Evolutionary conservation across 371 early-diverging fungal genomes (phyloP), one percentile per base, ranked within the genome.

Genomic region (Nematocida homosporus): DNA sequence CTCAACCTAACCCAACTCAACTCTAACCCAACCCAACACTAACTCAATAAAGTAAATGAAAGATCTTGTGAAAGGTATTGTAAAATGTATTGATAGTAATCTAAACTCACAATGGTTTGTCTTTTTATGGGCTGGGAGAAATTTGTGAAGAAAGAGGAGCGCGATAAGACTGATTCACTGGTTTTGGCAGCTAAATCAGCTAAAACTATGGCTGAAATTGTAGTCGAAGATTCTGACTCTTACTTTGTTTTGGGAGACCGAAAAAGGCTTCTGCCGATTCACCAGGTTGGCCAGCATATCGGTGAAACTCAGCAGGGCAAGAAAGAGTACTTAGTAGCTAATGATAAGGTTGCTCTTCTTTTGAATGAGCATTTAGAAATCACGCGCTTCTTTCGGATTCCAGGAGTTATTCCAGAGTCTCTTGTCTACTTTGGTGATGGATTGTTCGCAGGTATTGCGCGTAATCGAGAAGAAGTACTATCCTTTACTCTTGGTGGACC

Each of bases 401-500:
- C 75, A 13, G 10, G 41, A 30, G 57, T 72, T 2, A 10, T 50
- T 20, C 75, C 75, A 23, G 50, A 59, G 29, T 32, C 27, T 18
- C 35, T 72, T 25, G 34, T 57, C 4, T 72, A 61, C 34, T 72
- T 23, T 44, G 16, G 52, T 0, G 37, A 47, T 18, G 29, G 50
- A 3, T 51, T 72, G 2, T 54, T 72, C 52, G 60, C 50, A 72
- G 75, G 57, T 6, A 41, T 72, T 30, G 51, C 60, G n/a, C 16
- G 42, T n/a, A 37, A 1, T 18, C 23, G 52, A 27, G 75, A 72
- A 18, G 75, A 72, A 57, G 51, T 72, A 10, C 29, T 72, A 34
- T 61, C 61, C 18, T 72, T 72, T 40, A 72, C 60, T 6, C 34
- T 72, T 34, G 75, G 75, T 29, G 75, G 75, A 16, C 47, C 35